Base-by-base conservation (phyloP, 805 yeast species). In the Myxozyma melibiosi region DNA sequence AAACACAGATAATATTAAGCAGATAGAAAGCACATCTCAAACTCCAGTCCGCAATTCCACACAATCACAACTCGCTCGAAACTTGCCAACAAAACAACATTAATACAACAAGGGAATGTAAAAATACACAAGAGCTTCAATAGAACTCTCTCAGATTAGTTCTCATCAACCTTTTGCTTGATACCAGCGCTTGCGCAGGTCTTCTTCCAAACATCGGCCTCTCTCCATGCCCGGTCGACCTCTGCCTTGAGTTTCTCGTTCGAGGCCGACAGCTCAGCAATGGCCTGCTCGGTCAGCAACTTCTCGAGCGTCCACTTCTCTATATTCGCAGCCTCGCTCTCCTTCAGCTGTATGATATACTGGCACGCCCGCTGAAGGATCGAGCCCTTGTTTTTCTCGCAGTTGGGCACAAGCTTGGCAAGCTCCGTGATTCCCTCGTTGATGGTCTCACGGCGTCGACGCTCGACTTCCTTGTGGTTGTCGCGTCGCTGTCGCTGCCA, bases 251-350 rank as follows among this genome's bases (percentile, higher is more conserved):
- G 80, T 73, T 89, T 87, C 67, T 90, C 96, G 75, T 91, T 92
- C 13, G 90, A 83, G 40, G 88, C 84, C 51, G 88, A 82, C 65
- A 92, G 80, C 73, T 91, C 96, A 61, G 86, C 82, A 51, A 90
- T 86, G 11, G 92, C 90, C 74, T 92, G 98, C 71, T 91, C 97
- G 35, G 92, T 86, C 62, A 90, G 79, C 61, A 94, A 79, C 75
- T 92, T 92, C 73, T 92, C 97, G 68, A 92, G 78, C 4, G 97
- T 91, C 89, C 96, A 89, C 76, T 94, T 92, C 73, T 92, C 97
- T 67, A 90, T 85, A 70, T 88, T 88, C 67, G 86, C 84, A 72
- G 83, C 85, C 73, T 91, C 97, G 67, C 88, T 89, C 67, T 89
- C 96, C 73, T 90, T 88, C 70, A 94, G 80, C 73, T 91, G 82